Base-by-base conservation (phyloP, 192 early-diverging fungal genomes). In the Coemansia sp. region DNA sequence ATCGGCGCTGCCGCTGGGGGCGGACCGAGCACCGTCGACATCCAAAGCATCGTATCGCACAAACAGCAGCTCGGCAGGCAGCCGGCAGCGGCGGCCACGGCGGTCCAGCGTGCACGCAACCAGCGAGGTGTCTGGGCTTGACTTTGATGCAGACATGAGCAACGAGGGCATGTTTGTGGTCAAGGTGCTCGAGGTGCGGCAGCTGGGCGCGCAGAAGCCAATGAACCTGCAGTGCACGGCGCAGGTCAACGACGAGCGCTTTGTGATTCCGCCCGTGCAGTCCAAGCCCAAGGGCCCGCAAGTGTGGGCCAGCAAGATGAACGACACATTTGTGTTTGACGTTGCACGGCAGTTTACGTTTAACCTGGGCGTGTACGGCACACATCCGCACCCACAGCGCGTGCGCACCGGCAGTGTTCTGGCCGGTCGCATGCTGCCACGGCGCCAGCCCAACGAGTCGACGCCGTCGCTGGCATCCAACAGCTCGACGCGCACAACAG, bases 271-370 rank as follows among this genome's bases (percentile, higher is more conserved):
- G 60, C 79, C 73, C 1, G 79, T 76, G n/a, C 38, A 50, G 48
- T 66, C 66, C 8, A 54, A 60, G 54, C 73, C 63, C 51, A 76
- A 60, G 58, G 58, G 63, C 65, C 69, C 68, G 62, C 61, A 72
- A 45, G 56, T 66, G 25, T 81, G 79, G 79, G 57, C 73, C 17
- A 64, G 69, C 49, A 69, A 64, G 60, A 69, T 76, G 63, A 70
- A 81, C 58, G 79, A 81, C 65, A 81, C 79, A 5, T 81, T 81
- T 66, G 79, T 75, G 48, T 81, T 81, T 52, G 79, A 81, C 61
- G 79, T 81, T 14, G 51, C 66, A 5, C 66, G 79, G 14, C 73
- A 68, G 63, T 81, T 75, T 43, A 75, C 79, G 0, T 81, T 81
- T 56, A 75, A 81, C 51, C 73, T 81, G 17, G 62, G 66, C 9